Evolutionary conservation across 1,284 basidiomycete genomes (phyloP), one percentile per base, ranked within the genome.

Genomic region (Sporisorium iseilematis-ciliati): DNA sequence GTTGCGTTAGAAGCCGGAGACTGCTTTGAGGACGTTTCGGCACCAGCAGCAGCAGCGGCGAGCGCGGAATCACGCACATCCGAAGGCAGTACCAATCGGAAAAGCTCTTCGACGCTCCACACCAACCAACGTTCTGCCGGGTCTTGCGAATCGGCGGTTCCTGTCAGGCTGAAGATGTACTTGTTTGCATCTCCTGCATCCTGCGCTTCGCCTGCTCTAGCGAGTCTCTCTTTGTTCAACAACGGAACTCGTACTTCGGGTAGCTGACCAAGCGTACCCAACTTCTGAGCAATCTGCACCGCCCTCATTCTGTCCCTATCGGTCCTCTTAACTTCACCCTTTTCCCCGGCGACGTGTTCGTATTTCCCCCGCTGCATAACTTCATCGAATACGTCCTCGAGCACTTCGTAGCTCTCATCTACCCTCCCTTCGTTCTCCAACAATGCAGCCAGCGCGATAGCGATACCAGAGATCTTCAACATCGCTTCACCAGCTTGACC

Each of bases 71-170:
- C 59, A 29, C 62, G 70, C 1, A 75, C 68, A 4, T 68, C 64
- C 1, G 58, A 45, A 0, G 73, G 77, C 10, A 79, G 38, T 0
- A 67, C 53, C 21, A 84, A 67, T 6, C 75, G 56, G 48, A 84
- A 68, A 21, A 84, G 72, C 67, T 84, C 84, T 42, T 82, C 81
- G 23, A 86, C 82, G 58, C 81, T 83, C 85, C 85, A 86, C 0
- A 77, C 72, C n/a, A 85, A 62, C 69, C 82, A 81, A 26, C 75
- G 58, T 54, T 86, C 85, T 8, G 77, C 75, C 0, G 77, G 74
- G 18, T 81, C 78, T 26, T 59, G 48, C 21, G 72, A 68, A 2
- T 61, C 59, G 2, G 70, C 57, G 0, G 71, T 75, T 8, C 68
- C 73, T n/a, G 71, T 73, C 25, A 71, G 31, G 6, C 45, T 21